Evolutionary conservation across 805 yeast species (phyloP).

Genomic region (Hagleromyces aurorensis): DNA sequence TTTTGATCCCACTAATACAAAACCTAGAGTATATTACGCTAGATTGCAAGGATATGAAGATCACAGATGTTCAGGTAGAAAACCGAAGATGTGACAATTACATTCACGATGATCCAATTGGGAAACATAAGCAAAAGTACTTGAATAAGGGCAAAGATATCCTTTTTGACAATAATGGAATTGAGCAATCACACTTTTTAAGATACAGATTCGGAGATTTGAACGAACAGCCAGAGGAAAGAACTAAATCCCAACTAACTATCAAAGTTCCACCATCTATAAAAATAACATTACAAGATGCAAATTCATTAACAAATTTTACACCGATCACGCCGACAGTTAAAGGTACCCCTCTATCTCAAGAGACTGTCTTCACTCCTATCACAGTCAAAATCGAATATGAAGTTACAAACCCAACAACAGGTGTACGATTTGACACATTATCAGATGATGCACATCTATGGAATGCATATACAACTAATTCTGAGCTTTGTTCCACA

Average conservation of each 20-base stretch:
- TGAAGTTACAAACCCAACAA: slow-evolving; percentile 52
- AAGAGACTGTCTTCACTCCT: slow-evolving; percentile 60
- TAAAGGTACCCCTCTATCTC: slow-evolving; percentile 31
- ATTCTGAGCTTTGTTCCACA: slow-evolving; percentile 66
- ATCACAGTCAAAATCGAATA: slow-evolving; percentile 64
- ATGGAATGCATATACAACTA: slow-evolving; percentile 86
- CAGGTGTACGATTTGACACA: slow-evolving; percentile 66
- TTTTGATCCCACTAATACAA: slow-evolving; percentile 62
- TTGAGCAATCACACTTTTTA: slow-evolving; percentile 30
- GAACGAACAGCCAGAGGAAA: slow-evolving; percentile 25
- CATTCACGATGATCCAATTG: slow-evolving; percentile 28
- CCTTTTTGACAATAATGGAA: slow-evolving; percentile 19
- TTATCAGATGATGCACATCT: slow-evolving; percentile 30
- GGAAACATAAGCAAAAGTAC: slow-evolving; percentile 13
- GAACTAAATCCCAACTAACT: slow-evolving; percentile 24
- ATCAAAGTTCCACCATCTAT: slow-evolving; percentile 33
- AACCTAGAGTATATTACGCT: slow-evolving; percentile 51
- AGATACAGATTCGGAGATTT: slow-evolving; percentile 27
- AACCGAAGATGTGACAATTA: slow-evolving; percentile 37
- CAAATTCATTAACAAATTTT: slow-evolving; percentile 31
- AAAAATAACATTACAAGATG: slow-evolving; percentile 51
- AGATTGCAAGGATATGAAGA: slow-evolving; percentile 71
- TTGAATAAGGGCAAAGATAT: slow-evolving; percentile 10
- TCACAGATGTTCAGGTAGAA: slow-evolving; percentile 59
- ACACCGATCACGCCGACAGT: slow-evolving; percentile 38